A percentile compares a stretch with the other conserved stretches of the same genome.
Conservation (phyloP, 805 yeast species). For the Ogataea ramenticola region DNA sequence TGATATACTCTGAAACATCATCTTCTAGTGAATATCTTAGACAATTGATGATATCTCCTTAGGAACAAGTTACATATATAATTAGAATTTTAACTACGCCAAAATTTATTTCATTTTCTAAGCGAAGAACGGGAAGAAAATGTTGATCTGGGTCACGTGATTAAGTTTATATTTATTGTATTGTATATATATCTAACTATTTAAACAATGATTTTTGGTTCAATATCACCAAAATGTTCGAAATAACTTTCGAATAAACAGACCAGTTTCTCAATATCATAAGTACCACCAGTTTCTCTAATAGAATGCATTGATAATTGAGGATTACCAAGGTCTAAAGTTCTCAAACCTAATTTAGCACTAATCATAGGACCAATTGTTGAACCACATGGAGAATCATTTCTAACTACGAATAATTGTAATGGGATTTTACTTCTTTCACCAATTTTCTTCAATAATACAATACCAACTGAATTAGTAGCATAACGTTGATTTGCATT, state of each 20-base stretch:
- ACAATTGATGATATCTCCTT: too few species aligned
- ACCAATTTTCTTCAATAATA: conserved; percentile 68
- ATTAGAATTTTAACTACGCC: neutral
- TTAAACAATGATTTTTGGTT: conserved; percentile 32
- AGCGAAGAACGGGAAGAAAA: too few species aligned
- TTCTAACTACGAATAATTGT: conserved; percentile 88
- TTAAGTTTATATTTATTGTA: too few species aligned
- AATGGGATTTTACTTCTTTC: conserved; percentile 65
- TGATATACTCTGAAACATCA: too few species aligned
- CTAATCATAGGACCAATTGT: conserved; percentile 95
- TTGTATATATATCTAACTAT: neutral
- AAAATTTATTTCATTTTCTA: neutral
- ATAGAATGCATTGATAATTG: conserved; percentile 91
- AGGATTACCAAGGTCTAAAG: conserved; percentile 87
- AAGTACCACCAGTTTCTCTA: conserved; percentile 83
- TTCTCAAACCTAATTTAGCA: conserved; percentile 78
- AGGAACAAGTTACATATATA: too few species aligned
- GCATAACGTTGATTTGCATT: conserved; percentile 95
- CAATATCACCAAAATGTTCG: conserved; percentile 33
- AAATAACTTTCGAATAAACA: conserved; percentile 59
- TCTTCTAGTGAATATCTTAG: too few species aligned
- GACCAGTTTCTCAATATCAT: conserved; percentile 60
- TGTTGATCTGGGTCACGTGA: too few species aligned
- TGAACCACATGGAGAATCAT: conserved; percentile 92
- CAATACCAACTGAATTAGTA: conserved; percentile 87